Evolutionary conservation across 2,329 filamentous ascomycete species (phyloP), one percentile per base, ranked within the genome.

Genomic region (Aspergillus eucalypticola): DNA sequence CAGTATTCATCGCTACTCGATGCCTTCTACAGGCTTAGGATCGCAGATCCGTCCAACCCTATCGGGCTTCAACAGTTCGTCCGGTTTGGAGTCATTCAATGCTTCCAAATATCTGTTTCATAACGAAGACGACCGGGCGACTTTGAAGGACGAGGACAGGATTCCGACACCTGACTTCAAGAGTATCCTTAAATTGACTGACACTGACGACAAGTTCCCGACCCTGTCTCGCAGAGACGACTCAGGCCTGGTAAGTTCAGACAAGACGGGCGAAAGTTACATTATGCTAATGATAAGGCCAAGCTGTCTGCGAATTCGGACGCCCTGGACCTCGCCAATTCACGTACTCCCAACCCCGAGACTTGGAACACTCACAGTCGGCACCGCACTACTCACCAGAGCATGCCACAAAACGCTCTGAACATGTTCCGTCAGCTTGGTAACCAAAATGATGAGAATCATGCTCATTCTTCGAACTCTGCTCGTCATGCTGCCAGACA

Each of bases 1-100:
- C 59, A 96, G 91, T 67, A 83, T 89, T 62, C 96, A 96, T 75
- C 90, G 94, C 65, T 96, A 96, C 77, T 97, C 94, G 4, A 93
- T 97, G 90, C 94, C 94, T 32, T 90, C 94, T 54, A 91, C 70
- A 35, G 75, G 73, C 19, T 64, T 75, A 41, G 71, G 67, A 46
- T 69, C 69, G 51, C 67, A 74, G 25, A 59, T 71, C 27, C 72
- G 73, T n/a, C 67, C 73, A 1, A 71, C 66, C 21, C 60, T 68
- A 13, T 67, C 70, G 41, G 67, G 63, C 17, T 75, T 72, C 56
- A 72, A 65, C 57, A 68, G 65, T 35, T 60, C 62, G 11, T 65
- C 71, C n/a, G 85, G 85, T 41, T 81, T 96, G 59, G 92, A 95
- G 63, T 89, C 91, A 67, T 92, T 92, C 70, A 93, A 95, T 78